Base-by-base conservation (phyloP, 1,284 basidiomycete species). In the Phaffia rhodozyma region DNA sequence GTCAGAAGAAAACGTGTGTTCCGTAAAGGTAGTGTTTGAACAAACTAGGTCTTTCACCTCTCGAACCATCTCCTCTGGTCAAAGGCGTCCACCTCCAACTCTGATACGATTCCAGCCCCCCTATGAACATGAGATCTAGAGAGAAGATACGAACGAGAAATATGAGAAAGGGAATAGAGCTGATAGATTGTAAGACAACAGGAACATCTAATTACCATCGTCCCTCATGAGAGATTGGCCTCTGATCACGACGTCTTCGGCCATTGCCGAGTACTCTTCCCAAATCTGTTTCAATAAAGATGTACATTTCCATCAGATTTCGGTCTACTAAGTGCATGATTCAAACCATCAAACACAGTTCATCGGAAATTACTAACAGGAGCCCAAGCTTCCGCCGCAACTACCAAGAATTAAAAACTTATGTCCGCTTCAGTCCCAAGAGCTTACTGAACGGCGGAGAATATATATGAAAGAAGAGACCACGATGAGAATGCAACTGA, bases 41-140 rank as follows among this genome's bases (percentile, higher is more conserved):
- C 58, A 51, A 49, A 60, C 30, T 48, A 21, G 50, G 38, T 2
- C 2, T 29, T 23, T 43, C 38, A 43, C 38, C 38, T 43, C 38
- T 43, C 16, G 38, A 43, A 16, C 49, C 50, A 18, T 53, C 29
- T 21, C 58, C 48, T 16, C 27, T 34, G 3, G 49, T 53, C 27
- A 60, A 29, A 5, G 58, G 50, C 20, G 58, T 53, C 50, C 50
- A 53, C 7, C 61, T 21, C 61, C 61, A 63, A 1, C 23, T 38
- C 23, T 63, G 61, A 23, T 63, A 63, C 2, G 61, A 52, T n/a
- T 63, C 61, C 21, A 43, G 20, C 3, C 58, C 56, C 20, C 50
- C 50, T 23, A 63, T 50, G 50, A 63, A 63, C 29, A 63, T 63
- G 32, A 63, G 50, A 55, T 63, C 60, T 62, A 23, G 38, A 7